These are phyloP conservation scores for Pholiota molesta DNA, from an alignment of 768 basidiomycete genomes.

Conservation along the genomic window DNA sequence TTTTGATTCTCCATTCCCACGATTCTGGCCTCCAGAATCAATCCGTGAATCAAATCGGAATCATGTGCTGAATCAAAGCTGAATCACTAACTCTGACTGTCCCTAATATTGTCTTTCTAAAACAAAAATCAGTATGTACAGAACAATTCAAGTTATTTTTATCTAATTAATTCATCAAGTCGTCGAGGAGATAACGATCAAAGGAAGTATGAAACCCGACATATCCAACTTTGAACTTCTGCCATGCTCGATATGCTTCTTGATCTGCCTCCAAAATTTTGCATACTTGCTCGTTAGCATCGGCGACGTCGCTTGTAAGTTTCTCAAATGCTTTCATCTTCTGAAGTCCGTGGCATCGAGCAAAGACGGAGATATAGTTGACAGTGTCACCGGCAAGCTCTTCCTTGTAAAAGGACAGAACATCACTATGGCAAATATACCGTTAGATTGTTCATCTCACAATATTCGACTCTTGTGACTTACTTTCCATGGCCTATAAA, in stretches of 20 bases:
- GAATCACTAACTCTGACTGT: too few relatives aligned
- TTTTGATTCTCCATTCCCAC: too few relatives aligned
- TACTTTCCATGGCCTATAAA: conserved; percentile 41
- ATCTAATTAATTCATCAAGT: conserved; percentile 15
- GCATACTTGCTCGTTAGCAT: conserved; percentile 24
- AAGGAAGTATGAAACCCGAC: conserved; percentile 30
- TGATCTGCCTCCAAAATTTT: conserved; percentile 25
- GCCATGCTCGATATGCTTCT: conserved; percentile 17
- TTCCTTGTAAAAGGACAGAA: conserved; percentile 46
- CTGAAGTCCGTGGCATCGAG: conserved; percentile 22
- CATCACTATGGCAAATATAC: conserved; percentile 29
- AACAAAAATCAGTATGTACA: background rate
- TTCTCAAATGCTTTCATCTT: conserved; percentile 30
- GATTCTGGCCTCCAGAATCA: too few relatives aligned
- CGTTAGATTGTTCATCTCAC: background rate
- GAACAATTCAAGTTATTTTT: too few relatives aligned
- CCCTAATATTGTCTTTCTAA: too few relatives aligned
- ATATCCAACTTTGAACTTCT: conserved; percentile 29
- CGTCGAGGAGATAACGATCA: conserved; percentile 27
- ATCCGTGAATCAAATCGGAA: too few relatives aligned
- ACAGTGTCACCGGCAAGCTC: conserved; percentile 35
- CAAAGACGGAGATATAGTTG: conserved; percentile 37
- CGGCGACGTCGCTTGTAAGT: conserved; percentile 28
- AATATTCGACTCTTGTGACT: conserved; percentile 5
- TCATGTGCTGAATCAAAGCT: too few relatives aligned